Evolutionary conservation across 1,284 basidiomycete genomes (phyloP), one percentile per base, ranked within the genome.

Genomic region (Moesziomyces sp.): DNA sequence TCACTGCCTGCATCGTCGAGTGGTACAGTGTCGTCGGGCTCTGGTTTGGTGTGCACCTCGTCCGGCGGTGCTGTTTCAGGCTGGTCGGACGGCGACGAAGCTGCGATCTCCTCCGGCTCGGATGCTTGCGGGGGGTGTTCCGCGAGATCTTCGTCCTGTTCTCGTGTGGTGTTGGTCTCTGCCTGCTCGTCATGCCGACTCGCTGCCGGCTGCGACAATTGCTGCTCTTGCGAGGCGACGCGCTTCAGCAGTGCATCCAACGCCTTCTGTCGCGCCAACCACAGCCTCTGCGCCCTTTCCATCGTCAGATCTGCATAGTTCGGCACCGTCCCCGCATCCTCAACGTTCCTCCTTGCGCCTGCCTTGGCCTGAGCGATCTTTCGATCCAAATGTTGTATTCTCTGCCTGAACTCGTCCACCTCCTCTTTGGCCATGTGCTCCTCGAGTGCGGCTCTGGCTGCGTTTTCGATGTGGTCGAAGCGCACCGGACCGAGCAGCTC

Each of bases 391-490:
- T 47, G 52, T 44, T 63, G 64, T 3, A 83, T 71, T 35, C 70
- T 47, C 53, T 51, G 46, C 14, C 74, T 57, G 2, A 70, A 52
- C 43, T 74, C 66, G 1, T 61, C 59, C 11, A 83, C 46, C 35
- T 67, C 67, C 63, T 92, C 91, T 48, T 87, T 85, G 42, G 86
- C 86, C 66, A 89, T 89, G 86, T 92, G 91, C 30, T 86, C 85
- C 24, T 87, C 87, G 78, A 92, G 90, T 8, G 92, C 92, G 78
- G 92, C 90, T 16, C 87, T 84, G 2, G 92, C 86, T 77, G 91
- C 92, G 5, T 87, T 88, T 80, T 91, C 89, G 65, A 93, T 91
- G 75, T 93, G 92, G 1, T 87, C 84, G 82, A 93, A 94, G n/a
- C 92, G 87, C 11, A 86, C 88, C 11, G 89, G 88, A 3, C 89